A percentile compares a stretch with the other conserved stretches of the same genome.
Conservation (phyloP, 2,329 filamentous ascomycete genomes). For the Trichothecium roseum region DNA sequence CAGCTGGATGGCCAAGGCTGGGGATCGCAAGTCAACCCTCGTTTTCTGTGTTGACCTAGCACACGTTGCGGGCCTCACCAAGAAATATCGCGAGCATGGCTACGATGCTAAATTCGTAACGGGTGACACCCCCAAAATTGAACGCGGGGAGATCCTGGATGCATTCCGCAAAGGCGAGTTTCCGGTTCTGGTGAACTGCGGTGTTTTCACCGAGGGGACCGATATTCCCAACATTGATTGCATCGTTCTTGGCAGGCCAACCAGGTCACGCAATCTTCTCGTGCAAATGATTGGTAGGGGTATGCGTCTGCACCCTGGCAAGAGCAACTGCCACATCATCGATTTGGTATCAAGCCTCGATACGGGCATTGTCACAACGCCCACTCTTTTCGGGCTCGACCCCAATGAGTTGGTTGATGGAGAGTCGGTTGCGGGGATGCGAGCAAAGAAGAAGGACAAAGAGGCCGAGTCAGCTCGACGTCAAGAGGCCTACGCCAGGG, state of each 20-base stretch:
- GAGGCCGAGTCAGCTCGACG: conserved; percentile 25
- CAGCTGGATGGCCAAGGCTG: conserved; percentile 73
- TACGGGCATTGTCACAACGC: conserved; percentile 79
- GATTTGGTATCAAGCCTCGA: conserved; percentile 86
- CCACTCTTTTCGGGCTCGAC: conserved; percentile 87
- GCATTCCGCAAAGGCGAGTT: conserved; percentile 69
- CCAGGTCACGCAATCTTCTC: conserved; percentile 82
- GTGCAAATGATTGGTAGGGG: conserved; percentile 97
- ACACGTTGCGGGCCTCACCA: conserved; percentile 68
- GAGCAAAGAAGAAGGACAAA: conserved; percentile 37
- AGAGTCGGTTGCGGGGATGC: conserved; percentile 54
- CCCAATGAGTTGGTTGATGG: conserved; percentile 64
- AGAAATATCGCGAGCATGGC: conserved; percentile 64
- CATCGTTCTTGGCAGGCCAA: conserved; percentile 77
- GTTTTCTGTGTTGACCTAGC: conserved; percentile 89
- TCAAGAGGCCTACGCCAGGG: conserved; percentile 6
- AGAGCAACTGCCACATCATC: conserved; percentile 86
- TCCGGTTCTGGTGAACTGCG: conserved; percentile 86
- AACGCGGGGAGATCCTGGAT: conserved; percentile 60
- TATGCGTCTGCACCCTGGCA: conserved; percentile 71
- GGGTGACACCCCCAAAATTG: conserved; percentile 60
- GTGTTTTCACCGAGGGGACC: conserved; percentile 93
- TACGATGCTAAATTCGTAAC: conserved; percentile 84
- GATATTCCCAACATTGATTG: conserved; percentile 98
- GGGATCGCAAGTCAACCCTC: conserved; percentile 68